Evolutionary conservation across 176 grass and related monocot genomes (phyloP), one percentile per base, ranked within the genome.

Genomic region (Rhynchospora breviuscula): DNA sequence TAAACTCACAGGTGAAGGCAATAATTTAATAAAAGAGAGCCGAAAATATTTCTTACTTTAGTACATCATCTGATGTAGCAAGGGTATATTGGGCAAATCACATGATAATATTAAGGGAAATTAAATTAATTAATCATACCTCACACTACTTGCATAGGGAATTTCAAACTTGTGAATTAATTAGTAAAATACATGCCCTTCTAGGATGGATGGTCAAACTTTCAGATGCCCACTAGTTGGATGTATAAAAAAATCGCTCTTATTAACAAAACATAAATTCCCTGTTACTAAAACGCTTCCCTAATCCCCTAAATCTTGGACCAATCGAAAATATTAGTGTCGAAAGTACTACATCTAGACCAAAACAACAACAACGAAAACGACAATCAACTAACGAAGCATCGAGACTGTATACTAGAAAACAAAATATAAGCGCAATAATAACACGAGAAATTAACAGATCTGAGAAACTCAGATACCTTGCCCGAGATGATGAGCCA

Each of bases 401-500:
- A 69, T 69, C 67, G 2, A 23, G 13, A 47, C 10, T 49, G 26
- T 29, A 29, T 14, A 77, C 49, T 57, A 56, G 46, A 75, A 25
- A 51, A 6, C 43, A 67, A 48, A 64, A 23, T 46, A 51, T 26
- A 74, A 76, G 48, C 17, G 26, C 13, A 31, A 65, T 13, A 47
- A 65, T 5, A 0, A 53, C 3, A 40, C 6, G 0, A 67, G 1
- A 68, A 82, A 82, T 9, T 11, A 67, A 45, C 6, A 85, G 8
- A 9, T 71, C 75, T 8, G 52, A 81, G 21, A 53, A 79, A 69
- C 25, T 2, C 10, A 72, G 0, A 21, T 17, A 94, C 94, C 91
- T 97, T 97, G 63, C 91, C 91, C 43, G 58, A 58, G 87, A 97
- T 90, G 89, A 97, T 59, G 81, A 97, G 70, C 94, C 94, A 97